Evolutionary conservation across 1,139 yeast genomes (phyloP).

Genomic region (Debaryomyces psychrophilus): DNA sequence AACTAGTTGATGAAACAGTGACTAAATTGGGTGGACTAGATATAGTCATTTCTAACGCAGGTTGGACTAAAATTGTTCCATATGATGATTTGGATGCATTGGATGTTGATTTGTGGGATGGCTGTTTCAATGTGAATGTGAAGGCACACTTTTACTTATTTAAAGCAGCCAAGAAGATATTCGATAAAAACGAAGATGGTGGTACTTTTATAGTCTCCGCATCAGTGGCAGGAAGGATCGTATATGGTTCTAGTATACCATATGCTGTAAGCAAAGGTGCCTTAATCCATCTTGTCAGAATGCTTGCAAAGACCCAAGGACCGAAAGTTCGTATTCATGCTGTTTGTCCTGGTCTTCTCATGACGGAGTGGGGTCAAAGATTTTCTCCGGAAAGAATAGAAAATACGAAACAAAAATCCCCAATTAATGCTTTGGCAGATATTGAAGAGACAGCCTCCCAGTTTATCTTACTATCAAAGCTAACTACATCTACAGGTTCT

Average conservation of each 20-base stretch:
- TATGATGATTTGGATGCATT: slow-evolving; percentile 31
- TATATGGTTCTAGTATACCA: slow-evolving; percentile 40
- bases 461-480: slow-evolving; percentile 32
- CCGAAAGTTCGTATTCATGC: slow-evolving; percentile 40
- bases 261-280: slow-evolving; percentile 43
- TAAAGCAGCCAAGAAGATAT: slow-evolving; percentile 32
- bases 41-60: slow-evolving; percentile 51
- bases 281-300: slow-evolving; percentile 35
- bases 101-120: slow-evolving; percentile 37
- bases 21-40: slow-evolving; percentile 41
- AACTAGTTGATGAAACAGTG: slow-evolving; percentile 37
- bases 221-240: slow-evolving; percentile 39
- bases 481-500: slow-evolving; percentile 35
- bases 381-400: slow-evolving; percentile 32
- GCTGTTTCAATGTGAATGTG: slow-evolving; percentile 26
- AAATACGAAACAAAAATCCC: slow-evolving; percentile 23
- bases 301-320: slow-evolving; percentile 39
- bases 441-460: slow-evolving; percentile 38
- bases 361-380: slow-evolving; percentile 43
- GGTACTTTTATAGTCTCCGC: slow-evolving; percentile 40
- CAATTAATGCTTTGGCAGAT: slow-evolving; percentile 29
- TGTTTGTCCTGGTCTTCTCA: slow-evolving; percentile 41
- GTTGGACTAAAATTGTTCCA: slow-evolving; percentile 28
- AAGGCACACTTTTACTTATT: slow-evolving; percentile 38
- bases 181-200: slow-evolving; percentile 33